phyloP scores from a whole-genome alignment of 1,284 basidiomycete genomes.

The Ceratorhiza oryzae-sativae region DNA sequence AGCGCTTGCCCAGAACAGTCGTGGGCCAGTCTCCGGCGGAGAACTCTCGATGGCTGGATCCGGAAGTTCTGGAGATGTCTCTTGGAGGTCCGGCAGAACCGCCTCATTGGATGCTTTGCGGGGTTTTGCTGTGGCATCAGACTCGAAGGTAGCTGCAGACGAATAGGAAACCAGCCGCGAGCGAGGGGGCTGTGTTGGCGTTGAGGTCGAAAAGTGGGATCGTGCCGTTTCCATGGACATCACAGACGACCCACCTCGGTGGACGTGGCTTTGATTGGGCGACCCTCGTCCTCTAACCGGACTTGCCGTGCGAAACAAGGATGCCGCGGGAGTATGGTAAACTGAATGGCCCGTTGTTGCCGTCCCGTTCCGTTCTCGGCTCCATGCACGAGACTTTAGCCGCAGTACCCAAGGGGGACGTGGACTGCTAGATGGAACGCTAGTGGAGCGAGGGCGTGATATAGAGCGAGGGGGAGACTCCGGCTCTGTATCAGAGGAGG shows the following conservation, averaged over 20 bases:
- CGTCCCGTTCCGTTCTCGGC: constrained; percentile 54
- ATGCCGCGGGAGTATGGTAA: constrained; percentile 77
- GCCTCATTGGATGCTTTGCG: constrained; percentile 43
- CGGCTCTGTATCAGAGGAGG: not conserved
- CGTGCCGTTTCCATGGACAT: constrained; percentile 44
- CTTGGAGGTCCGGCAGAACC: constrained; percentile 43
- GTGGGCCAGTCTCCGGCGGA: constrained; percentile 54
- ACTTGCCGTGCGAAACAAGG: constrained; percentile 56
- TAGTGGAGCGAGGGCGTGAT: constrained; percentile 31
- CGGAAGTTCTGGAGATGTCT: constrained; percentile 44
- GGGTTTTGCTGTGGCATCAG: constrained; percentile 40
- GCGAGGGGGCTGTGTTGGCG: constrained; percentile 16
- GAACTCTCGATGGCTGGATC: not conserved
- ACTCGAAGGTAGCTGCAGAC: not conserved
- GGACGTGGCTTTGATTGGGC: constrained; percentile 47
- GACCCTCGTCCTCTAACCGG: constrained; percentile 48
- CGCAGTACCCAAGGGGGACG: constrained; percentile 39
- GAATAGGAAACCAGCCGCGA: constrained; percentile 33
- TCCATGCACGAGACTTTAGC: constrained; percentile 42
- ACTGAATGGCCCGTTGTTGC: constrained; percentile 64
- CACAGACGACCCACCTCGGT: constrained; percentile 43
- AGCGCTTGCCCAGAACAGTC: constrained; percentile 74
- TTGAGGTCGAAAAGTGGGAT: constrained; percentile 40
- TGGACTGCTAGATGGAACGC: constrained; percentile 22
- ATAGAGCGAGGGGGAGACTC: constrained; percentile 30